Evolutionary conservation across 495 filamentous ascomycete genomes (phyloP).

Genomic region (Annulohypoxylon stygium): DNA sequence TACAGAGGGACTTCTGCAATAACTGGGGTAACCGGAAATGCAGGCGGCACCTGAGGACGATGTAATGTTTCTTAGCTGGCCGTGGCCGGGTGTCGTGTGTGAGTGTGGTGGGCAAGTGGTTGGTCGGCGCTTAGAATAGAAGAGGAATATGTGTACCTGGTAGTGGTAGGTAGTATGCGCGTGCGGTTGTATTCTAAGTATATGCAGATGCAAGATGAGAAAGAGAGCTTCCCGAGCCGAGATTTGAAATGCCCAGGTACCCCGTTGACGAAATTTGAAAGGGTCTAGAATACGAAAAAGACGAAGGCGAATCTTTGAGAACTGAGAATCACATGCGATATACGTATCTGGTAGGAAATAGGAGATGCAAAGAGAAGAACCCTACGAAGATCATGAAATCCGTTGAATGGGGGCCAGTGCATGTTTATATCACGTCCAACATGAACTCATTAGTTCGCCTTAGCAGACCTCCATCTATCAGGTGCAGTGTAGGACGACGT

Average conservation of each 20-base stretch:
- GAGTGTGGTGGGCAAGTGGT: conserved; percentile 38
- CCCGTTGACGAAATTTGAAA: conserved; percentile 21
- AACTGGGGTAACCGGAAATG: conserved; percentile 22
- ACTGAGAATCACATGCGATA: conserved; percentile 6
- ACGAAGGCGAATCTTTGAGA: neutral
- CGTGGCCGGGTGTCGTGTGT: conserved; percentile 43
- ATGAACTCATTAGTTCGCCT: neutral
- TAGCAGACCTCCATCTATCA: conserved; percentile 7
- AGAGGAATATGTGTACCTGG: conserved; percentile 24
- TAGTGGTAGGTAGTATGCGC: conserved; percentile 19
- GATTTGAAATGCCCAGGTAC: conserved; percentile 41
- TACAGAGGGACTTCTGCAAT: conserved; percentile 28
- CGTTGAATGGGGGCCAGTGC: conserved; percentile 10
- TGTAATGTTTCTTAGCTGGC: conserved; percentile 42
- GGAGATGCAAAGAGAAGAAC: conserved; percentile 15
- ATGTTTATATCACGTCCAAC: conserved; percentile 37
- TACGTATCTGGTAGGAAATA: conserved; percentile 23
- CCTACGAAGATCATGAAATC: conserved; percentile 10
- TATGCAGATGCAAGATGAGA: conserved; percentile 46
- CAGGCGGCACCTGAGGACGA: conserved; percentile 49
- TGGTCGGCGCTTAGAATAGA: conserved; percentile 51
- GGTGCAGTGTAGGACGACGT: conserved; percentile 8
- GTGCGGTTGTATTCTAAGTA: conserved; percentile 32
- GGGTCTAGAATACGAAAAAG: conserved; percentile 12
- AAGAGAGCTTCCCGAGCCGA: conserved; percentile 51